Percentiles rank a stretch among this genome's conserved stretches.
Conservation (phyloP, 352 stramenopile genomes). For the Phytophthora kernoviae region DNA sequence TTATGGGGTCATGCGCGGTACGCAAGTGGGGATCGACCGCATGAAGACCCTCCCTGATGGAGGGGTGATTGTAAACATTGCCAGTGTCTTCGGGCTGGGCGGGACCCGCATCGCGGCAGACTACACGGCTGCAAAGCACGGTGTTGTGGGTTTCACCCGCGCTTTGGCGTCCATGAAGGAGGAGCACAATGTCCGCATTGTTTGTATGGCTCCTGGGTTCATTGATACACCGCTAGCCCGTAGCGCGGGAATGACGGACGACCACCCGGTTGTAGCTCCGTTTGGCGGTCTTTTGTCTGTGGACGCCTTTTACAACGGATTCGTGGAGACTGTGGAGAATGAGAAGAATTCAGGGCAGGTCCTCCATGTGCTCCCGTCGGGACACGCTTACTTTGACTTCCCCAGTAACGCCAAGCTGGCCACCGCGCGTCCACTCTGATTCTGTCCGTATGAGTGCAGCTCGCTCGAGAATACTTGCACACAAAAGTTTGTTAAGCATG, state of each 20-base stretch:
- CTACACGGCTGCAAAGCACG: slow-evolving; percentile 60
- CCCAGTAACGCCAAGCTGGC: slow-evolving; percentile 1
- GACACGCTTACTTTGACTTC: slow-evolving; percentile 7
- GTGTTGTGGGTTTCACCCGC: slow-evolving; percentile 58
- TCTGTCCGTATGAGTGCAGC: too few relatives aligned
- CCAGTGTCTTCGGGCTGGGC: slow-evolving; percentile 52
- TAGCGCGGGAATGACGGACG: slow-evolving; percentile 24
- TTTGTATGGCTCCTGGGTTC: slow-evolving; percentile 49
- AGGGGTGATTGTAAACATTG: slow-evolving; percentile 56
- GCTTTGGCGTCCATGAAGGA: slow-evolving; percentile 48
- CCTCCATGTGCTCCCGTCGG: slow-evolving; percentile 7
- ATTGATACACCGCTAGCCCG: slow-evolving; percentile 53
- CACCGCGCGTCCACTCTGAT: not conserved
- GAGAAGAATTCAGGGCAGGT: slow-evolving; percentile 15
- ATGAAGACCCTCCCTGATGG: slow-evolving; percentile 41
- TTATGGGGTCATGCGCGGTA: slow-evolving; percentile 61
- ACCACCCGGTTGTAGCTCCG: slow-evolving; percentile 16
- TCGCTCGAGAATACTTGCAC: too few relatives aligned
- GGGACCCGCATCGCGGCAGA: slow-evolving; percentile 46
- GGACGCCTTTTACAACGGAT: slow-evolving; percentile 13
- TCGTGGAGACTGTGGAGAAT: slow-evolving; percentile 19
- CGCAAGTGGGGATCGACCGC: slow-evolving; percentile 48
- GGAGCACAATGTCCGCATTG: slow-evolving; percentile 54
- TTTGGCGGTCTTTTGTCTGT: slow-evolving; percentile 18
- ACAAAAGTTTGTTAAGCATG: too few relatives aligned